Evolutionary conservation across 2,329 filamentous ascomycete species (phyloP).

Genomic region (Scorias spongiosa): DNA sequence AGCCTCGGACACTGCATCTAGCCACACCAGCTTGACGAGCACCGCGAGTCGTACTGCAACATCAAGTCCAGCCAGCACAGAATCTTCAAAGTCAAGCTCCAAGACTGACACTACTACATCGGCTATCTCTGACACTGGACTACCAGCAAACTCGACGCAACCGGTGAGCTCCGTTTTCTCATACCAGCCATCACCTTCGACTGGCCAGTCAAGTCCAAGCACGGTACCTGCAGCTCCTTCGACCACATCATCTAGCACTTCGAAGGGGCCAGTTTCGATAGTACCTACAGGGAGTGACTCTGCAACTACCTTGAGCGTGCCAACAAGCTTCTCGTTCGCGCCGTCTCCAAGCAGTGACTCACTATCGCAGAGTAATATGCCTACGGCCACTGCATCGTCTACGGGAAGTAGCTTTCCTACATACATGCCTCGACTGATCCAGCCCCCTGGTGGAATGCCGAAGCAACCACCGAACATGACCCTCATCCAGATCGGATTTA

Average conservation of each 20-base stretch:
- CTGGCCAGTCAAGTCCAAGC: neutral
- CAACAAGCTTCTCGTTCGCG: conserved; percentile 47
- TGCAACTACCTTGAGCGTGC: conserved; percentile 34
- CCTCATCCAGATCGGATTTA: conserved; percentile 73
- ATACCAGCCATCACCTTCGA: neutral
- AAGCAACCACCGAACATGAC: conserved; percentile 47
- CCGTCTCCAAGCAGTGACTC: conserved; percentile 22
- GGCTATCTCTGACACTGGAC: conserved; percentile 1
- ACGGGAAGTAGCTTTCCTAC: conserved; percentile 43
- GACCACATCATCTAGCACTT: neutral
- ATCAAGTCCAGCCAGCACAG: no score
- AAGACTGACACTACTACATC: conserved; percentile 1
- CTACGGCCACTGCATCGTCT: conserved; percentile 29
- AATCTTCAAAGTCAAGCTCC: neutral
- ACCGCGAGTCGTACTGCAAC: no score
- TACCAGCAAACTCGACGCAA: neutral
- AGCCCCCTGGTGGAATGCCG: conserved; percentile 47
- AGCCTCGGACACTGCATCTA: conserved; percentile 1
- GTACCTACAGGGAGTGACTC: conserved; percentile 31
- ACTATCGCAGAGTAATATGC: conserved; percentile 7
- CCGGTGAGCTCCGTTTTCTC: neutral
- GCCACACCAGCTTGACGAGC: neutral
- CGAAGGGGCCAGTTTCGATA: conserved; percentile 25
- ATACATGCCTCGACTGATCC: conserved; percentile 58
- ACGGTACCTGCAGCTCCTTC: neutral